A percentile compares a stretch with the other conserved stretches of the same genome.
These are phyloP conservation scores for Aristolochia californica DNA, from an alignment of 164 flowering plant species.

Conservation along the genomic window DNA sequence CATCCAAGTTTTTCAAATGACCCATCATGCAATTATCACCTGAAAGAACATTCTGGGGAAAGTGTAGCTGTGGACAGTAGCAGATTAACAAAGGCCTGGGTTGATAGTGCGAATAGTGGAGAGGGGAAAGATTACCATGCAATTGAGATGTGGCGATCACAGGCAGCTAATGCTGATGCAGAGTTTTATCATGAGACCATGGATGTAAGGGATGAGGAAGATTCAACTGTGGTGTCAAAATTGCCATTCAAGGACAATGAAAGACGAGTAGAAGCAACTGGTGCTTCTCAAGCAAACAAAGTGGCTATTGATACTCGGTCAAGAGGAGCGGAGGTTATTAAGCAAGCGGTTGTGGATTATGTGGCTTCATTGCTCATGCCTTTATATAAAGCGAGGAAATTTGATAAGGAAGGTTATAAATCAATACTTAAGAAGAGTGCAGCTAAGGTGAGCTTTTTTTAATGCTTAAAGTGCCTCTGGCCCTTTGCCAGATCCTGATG, in stretches of 20 bases:
- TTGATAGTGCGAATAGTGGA: conserved; percentile 65
- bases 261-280: conserved; percentile 45
- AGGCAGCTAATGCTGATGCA: conserved; percentile 80
- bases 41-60: conserved; percentile 87
- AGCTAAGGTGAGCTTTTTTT: conserved; percentile 48
- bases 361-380: conserved; percentile 95
- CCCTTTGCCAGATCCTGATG: too few relatives aligned
- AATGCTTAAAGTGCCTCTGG: too few relatives aligned
- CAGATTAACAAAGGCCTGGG: conserved; percentile 82
- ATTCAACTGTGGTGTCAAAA: conserved; percentile 43
- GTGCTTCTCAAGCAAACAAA: conserved; percentile 59
- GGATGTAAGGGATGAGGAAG: conserved; percentile 68
- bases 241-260: conserved; percentile 30
- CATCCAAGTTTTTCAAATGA: conserved; percentile 75
- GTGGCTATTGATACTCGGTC: conserved; percentile 28
- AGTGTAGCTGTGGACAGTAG: conserved; percentile 64
- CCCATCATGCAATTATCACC: conserved; percentile 38
- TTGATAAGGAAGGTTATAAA: conserved; percentile 90
- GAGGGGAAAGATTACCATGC: conserved; percentile 82
- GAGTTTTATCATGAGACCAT: conserved; percentile 32
- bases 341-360: conserved; percentile 84
- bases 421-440: conserved; percentile 93
- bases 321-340: conserved; percentile 66
- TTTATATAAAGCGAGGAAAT: conserved; percentile 78
- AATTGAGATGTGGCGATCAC: conserved; percentile 95